Evolutionary conservation across 768 basidiomycete genomes (phyloP), one percentile per base, ranked within the genome.

Genomic region (Dentipellis fragilis): DNA sequence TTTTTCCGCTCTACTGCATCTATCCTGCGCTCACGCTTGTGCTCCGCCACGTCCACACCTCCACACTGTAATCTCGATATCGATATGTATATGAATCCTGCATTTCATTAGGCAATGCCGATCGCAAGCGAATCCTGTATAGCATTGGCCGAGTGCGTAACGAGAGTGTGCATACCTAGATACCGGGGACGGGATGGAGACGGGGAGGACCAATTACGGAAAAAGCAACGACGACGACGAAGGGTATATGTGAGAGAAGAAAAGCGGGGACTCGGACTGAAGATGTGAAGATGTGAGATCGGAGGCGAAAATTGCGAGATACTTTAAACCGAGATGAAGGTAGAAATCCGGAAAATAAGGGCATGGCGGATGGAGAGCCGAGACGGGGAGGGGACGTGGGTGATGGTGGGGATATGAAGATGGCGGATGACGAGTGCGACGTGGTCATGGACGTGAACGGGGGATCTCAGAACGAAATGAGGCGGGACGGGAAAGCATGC

Each of bases 211-310:
- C 21, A 34, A 49, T 49, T 49, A 49, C 17, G 19, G 42, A 56
- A 29, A 45, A 50, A 59, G 21, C 35, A 52, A 38, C 51, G 46
- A 59, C 52, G 55, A 51, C 29, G 42, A 34, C 54, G 52, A 48
- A 23, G 57, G 59, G 54, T 61, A 61, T 61, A 37, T 51, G 55
- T 56, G 48, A 45, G 21, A 10, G 6, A 38, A 11, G 22, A 21
- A 42, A 53, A 21, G 11, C 22, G n/a, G 51, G 49, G 23, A 52
- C n/a, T n/a, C 38, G 49, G 23, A 29, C 29, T 3, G 29, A 29
- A 29, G 29, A 29, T 29, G 29, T 29, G 29, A 29, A 29, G 29
- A 29, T 29, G 29, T 29, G 29, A 29, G 29, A 29, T 29, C 29
- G 29, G 29, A 29, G 29, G 29, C 29, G 29, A 6, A 29, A 29